Base-by-base conservation (phyloP, 2,329 filamentous ascomycete genomes). In the Rugonectria rugulosa region DNA sequence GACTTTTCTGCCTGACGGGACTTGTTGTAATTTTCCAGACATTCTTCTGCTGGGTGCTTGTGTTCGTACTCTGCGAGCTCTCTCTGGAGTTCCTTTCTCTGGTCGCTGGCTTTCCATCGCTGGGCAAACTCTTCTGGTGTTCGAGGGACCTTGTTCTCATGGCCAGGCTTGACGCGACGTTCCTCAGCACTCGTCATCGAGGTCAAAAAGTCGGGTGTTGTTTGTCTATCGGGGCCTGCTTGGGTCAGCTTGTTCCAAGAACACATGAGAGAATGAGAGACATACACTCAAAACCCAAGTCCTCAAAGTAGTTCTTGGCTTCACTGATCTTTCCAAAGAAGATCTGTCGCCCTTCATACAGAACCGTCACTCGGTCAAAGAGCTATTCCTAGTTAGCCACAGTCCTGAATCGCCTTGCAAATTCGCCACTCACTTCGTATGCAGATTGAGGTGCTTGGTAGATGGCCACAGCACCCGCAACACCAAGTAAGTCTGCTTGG, bases 341-440 rank as follows among this genome's bases (percentile, higher is more conserved):
- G 49, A 89, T 85, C 63, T 88, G 87, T 48, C 84, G 81, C 1
- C 88, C 88, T 57, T 89, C 83, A 64, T 90, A 88, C 2, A 90
- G 75, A 0, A 91, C 77, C 2, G 87, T 76, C 0, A 87, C 88
- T 60, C 89, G 88, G 71, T 90, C 87, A 59, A 90, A 89, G 1
- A 86, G 65, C 62, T 81, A 74, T 69, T 76, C 2, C 80, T 59
- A 86, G 84, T 54, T 37, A 64, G 58, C 24, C 14, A 8, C 20
- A 9, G 17, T 17, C 14, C n/a, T 23, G 17, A 40, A 11, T 8
- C 24, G 11, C n/a, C n/a, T 17, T 17, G 5, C 19, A 20, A 8
- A 14, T 20, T 3, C 7, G 2, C 9, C 6, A 8, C 64, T 48
- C 48, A 71, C 68, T 41, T 86, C 82, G 60, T 85, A 86, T 5